Base-by-base conservation (phyloP, 176 grass and related monocot species). In the Rhynchospora pubera region DNA sequence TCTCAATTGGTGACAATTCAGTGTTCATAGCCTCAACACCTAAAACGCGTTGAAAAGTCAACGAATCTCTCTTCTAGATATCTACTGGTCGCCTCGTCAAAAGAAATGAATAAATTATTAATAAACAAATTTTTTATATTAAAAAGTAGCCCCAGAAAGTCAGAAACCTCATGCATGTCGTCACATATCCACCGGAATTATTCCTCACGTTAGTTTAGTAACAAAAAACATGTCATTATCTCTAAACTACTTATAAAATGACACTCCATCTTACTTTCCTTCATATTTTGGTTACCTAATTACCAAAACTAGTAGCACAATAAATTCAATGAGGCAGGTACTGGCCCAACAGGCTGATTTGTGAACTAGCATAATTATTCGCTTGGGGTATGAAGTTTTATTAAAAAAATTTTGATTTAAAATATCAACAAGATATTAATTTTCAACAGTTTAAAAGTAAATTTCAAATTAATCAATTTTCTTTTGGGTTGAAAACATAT, bases 221-320 rank as follows among this genome's bases (percentile, higher is more conserved):
- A 67, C 64, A 14, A 42, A 43, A 42, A 67, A 14, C 28, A 67
- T 68, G 65, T 68, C 65, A 68, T 68, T 68, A 68, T 68, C 34
- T 68, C 65, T 9, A 68, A 68, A 68, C 65, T 68, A 68, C 65
- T 68, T 9, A 68, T 68, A 68, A 44, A 68, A 68, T 68, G 65
- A 68, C 34, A 68, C 19, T 44, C 15, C 65, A 68, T 43, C 34
- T 68, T 43, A 43, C 24, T 42, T 68, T 34, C 13, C 7, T 18
- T 13, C 57, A 59, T n/a, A 59, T 59, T 59, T 0, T 59, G 5
- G 16, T 59, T 59, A 13, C 57, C 57, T 59, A 19, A 19, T 59
- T 59, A 59, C 34, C 34, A 39, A 39, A 39, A 39, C 34, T 39
- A 3, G 34, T 39, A 39, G 34, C 34, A 39, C 34, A 39, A 39